Evolutionary conservation across 768 basidiomycete species (phyloP), one percentile per base, ranked within the genome.

Genomic region (Clitopilus passeckerianus): DNA sequence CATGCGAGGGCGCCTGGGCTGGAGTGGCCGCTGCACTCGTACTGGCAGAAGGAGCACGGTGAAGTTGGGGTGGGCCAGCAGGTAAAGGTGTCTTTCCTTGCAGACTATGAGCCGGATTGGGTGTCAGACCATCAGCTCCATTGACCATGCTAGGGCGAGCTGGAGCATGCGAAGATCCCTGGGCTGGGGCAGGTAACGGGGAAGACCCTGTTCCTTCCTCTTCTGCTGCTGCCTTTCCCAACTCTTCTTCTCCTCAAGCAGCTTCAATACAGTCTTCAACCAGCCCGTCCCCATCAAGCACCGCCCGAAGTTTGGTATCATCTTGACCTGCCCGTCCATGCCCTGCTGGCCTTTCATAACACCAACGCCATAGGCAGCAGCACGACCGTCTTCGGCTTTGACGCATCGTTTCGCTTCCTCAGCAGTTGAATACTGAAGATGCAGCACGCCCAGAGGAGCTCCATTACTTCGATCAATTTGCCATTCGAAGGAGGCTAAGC

Each of bases 391-490:
- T 65, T 87, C 87, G 54, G 76, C 79, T 60, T 80, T 80, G 22
- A 90, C 78, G 60, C 90, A 93, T 50, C 72, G 67, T 58, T 77
- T 79, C 5, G 93, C 94, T 46, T 90, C 87, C 15, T 86, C 85
- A 61, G 87, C 84, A 0, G 81, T 74, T 16, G 71, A 67, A 67
- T 75, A 98, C 63, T 82, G 84, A 62, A 98, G 80, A 67, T 84
- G 85, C 43, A 93, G 84, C 43, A 98, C 83, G 1, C 95, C 95
- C 1, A 97, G 81, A 1, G 88, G 83, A 54, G 84, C 87, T 2
- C 94, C 95, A n/a, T 86, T 92, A 55, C 80, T 78, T 59, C 81
- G 80, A 72, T 96, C 90, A 60, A 90, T 83, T 66, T 93, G 90
- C 10, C 86, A 80, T 59, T 95, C 91, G 59, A 92, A 86, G 2